Base-by-base conservation (phyloP, 495 filamentous ascomycete genomes). In the Trichoderma reesei region DNA sequence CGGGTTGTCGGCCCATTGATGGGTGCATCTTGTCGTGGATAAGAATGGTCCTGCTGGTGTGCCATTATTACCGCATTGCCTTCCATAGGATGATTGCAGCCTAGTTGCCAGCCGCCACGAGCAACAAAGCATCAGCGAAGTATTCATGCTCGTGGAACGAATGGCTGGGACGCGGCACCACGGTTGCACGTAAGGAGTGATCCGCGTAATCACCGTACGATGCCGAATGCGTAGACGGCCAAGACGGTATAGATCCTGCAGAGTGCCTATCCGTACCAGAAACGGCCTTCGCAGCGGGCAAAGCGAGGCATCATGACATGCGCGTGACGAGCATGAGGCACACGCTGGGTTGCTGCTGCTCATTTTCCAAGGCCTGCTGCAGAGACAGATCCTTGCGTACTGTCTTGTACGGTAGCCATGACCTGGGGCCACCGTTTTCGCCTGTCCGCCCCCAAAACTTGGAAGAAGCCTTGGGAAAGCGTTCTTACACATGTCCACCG, bases 291-390 rank as follows among this genome's bases (percentile, higher is more conserved):
- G 34, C 33, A 56, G 51, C 8, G 20, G 20, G 26, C 20, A 56
- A 56, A 14, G 51, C 11, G 51, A 26, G 31, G 2, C 51, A 11
- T 14, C 34, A 56, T 56, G 51, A 56, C 51, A 56, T 34, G 14
- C 51, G 18, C 3, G 51, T 56, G 51, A 56, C 51, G 51, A 56
- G 51, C 20, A 56, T 56, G 51, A 56, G 26, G 51, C 33, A 56
- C 34, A 20, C 3, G 51, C 51, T 33, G 51, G 51, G 51, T 56
- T 26, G 13, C 34, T 33, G 9, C 2, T 26, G 8, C 2, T 33
- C 20, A 31, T 3, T n/a, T 56, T 56, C 31, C 16, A 20, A 10
- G 4, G 20, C 7, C 51, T 56, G 51, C 26, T n/a, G 16, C 16
- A n/a, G 26, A 56, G 26, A 31, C 20, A 33, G 46, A 33, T 33